Percentiles rank a stretch among this genome's conserved stretches.
Conservation (phyloP, 2,329 filamentous ascomycete genomes). For the Verticillium isaacii region DNA sequence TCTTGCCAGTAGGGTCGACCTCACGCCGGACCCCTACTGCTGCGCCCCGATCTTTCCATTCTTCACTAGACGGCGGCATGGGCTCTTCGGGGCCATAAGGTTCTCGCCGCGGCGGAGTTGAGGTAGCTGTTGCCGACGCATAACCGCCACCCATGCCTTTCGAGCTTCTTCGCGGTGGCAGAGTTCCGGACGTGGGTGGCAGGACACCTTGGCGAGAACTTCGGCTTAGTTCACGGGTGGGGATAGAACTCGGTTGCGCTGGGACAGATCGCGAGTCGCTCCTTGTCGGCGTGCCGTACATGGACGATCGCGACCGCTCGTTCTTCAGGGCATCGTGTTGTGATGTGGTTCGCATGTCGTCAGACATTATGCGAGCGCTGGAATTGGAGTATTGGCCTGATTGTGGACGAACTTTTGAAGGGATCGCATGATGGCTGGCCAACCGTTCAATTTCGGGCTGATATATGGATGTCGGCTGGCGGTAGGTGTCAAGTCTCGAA, state of each 20-base stretch:
- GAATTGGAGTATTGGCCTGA: conserved; percentile 24
- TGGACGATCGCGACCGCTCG: conserved; percentile 54
- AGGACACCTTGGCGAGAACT: conserved; percentile 50
- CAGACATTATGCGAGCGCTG: conserved; percentile 11
- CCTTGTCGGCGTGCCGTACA: conserved; percentile 49
- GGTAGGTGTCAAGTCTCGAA: conserved; percentile 5
- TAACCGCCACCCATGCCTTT: conserved; percentile 61
- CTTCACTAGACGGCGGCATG: conserved; percentile 64
- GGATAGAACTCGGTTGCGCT: conserved; percentile 55
- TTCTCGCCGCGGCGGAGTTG: conserved; percentile 30
- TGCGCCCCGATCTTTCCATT: conserved; percentile 96
- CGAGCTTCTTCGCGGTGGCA: conserved; percentile 74
- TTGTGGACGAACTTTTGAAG: conserved; percentile 4
- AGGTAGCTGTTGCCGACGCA: conserved; percentile 36
- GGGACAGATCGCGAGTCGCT: conserved; percentile 59
- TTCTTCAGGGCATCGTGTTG: conserved; percentile 48
- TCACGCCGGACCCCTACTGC: conserved; percentile 79
- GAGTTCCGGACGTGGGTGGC: conserved; percentile 50
- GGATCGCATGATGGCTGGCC: not conserved
- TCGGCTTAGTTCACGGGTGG: conserved; percentile 64
- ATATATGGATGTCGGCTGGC: conserved; percentile 5
- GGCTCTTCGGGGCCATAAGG: conserved; percentile 33
- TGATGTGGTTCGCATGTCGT: conserved; percentile 24
- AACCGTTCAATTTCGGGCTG: conserved; percentile 5
- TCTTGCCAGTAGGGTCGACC: conserved; percentile 77